phyloP scores from a whole-genome alignment of 345 rosid genomes.

The Corchorus capsularis region DNA sequence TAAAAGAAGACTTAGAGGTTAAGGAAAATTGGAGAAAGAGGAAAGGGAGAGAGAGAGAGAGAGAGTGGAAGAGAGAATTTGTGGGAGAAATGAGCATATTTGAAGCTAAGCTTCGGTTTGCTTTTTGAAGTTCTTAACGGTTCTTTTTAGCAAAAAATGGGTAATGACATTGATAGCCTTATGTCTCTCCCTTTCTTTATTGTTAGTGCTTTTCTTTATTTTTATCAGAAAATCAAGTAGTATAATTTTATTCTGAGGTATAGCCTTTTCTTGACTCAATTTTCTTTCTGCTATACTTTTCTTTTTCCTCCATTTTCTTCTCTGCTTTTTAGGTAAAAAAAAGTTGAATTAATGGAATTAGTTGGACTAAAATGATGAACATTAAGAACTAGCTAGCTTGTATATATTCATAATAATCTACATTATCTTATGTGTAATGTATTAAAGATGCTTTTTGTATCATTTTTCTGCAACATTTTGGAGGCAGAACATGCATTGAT shows the following conservation, averaged over 20 bases:
- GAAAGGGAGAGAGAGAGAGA: slow-evolving; percentile 25
- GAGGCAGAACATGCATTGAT: not conserved
- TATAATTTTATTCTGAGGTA: not conserved
- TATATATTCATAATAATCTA: too few relatives aligned
- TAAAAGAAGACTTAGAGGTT: slow-evolving; percentile 50
- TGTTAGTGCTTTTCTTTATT: not conserved
- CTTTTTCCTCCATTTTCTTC: slow-evolving; percentile 7
- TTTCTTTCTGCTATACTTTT: slow-evolving; percentile 22
- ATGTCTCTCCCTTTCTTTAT: not conserved
- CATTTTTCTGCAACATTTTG: not conserved
- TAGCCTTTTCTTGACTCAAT: slow-evolving; percentile 30
- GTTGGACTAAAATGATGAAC: slow-evolving; percentile 4
- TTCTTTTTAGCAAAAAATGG: slow-evolving; percentile 8
- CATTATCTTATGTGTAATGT: too few relatives aligned
- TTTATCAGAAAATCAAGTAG: not conserved
- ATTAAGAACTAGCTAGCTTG: too few relatives aligned
- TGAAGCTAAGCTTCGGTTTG: slow-evolving; percentile 26
- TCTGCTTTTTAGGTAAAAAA: slow-evolving; percentile 11
- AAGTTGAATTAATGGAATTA: not conserved
- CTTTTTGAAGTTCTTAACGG: slow-evolving; percentile 1
- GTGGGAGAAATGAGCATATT: slow-evolving; percentile 29
- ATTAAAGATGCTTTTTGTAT: not conserved
- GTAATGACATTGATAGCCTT: slow-evolving; percentile 12
- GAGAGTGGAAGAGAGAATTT: slow-evolving; percentile 24
- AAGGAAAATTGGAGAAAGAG: slow-evolving; percentile 29